Evolutionary conservation across 2,329 filamentous ascomycete genomes (phyloP).

Genomic region (Aspergillus ibericus): DNA sequence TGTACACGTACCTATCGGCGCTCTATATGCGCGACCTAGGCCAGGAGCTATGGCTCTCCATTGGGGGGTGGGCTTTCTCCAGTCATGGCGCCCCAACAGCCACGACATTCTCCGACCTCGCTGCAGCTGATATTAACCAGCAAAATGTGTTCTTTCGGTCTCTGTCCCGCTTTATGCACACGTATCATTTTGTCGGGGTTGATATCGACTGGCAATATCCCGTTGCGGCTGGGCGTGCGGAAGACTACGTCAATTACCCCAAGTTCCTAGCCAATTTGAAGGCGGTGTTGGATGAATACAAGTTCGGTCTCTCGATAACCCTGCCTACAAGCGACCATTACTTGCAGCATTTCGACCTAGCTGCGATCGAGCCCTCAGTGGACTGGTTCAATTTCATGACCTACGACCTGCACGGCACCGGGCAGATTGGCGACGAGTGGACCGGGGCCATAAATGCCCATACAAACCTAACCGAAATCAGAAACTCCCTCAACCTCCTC

Average conservation of each 20-base stretch:
- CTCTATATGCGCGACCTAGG: background rate
- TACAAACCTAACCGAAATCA: conserved; percentile 19
- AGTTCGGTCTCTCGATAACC: conserved; percentile 14
- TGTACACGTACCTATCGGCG: background rate
- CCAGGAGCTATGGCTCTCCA: conserved; percentile 7
- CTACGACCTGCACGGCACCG: conserved; percentile 18
- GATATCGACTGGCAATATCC: conserved; percentile 26
- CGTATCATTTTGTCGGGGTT: conserved; percentile 20
- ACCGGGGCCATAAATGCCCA: conserved; percentile 10
- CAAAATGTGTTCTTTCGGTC: conserved; percentile 15
- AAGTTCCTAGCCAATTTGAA: conserved; percentile 15
- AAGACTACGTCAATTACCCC: conserved; percentile 14
- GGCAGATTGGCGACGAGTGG: conserved; percentile 11
- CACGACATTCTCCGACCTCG: conserved; percentile 16
- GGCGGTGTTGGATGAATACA: conserved; percentile 1
- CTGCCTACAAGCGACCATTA: conserved; percentile 20
- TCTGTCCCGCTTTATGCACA: conserved; percentile 5
- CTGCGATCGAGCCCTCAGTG: conserved; percentile 3
- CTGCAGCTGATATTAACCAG: background rate
- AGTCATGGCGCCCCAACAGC: background rate
- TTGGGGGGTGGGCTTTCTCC: conserved; percentile 12
- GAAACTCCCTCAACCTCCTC: conserved; percentile 11
- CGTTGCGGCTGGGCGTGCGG: conserved; percentile 8
- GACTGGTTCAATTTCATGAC: conserved; percentile 19
- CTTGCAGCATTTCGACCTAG: conserved; percentile 16